Conservation (phyloP, 106 monocot genomes). For the Cymbidium sinense region DNA sequence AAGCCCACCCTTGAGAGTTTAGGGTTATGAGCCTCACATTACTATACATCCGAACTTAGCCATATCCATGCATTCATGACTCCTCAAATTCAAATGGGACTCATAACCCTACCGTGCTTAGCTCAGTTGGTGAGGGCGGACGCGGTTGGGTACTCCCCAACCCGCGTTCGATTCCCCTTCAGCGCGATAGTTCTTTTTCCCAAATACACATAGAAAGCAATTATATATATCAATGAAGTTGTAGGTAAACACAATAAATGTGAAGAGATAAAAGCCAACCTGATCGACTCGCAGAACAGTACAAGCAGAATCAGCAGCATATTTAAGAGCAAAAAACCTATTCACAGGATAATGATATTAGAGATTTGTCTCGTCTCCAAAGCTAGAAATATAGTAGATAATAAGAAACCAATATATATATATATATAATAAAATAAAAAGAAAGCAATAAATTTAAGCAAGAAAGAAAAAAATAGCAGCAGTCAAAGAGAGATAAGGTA, state of each 20-base stretch:
- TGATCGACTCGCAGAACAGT: constrained; percentile 98
- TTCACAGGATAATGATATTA: neutral
- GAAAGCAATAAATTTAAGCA: neutral
- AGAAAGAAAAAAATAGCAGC: neutral
- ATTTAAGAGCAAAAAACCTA: constrained; percentile 94
- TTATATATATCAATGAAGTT: neutral
- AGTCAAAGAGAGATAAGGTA: neutral
- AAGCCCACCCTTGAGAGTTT: no score
- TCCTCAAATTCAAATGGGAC: no score
- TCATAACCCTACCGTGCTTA: no score
- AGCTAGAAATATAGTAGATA: neutral
- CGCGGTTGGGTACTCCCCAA: no score
- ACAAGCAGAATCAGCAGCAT: constrained; percentile 95
- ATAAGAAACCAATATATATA: neutral
- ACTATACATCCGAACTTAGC: no score
- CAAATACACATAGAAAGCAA: neutral
- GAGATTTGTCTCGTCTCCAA: neutral
- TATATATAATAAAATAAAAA: neutral
- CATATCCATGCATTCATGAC: no score
- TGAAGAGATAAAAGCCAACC: constrained; percentile 28
- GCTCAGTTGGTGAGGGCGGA: no score
- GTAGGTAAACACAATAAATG: neutral
- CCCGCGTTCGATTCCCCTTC: no score
- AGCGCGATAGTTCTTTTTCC: neutral
- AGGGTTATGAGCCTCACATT: no score